A percentile compares a stretch with the other conserved stretches of the same genome.
Conservation (phyloP, 2,329 filamentous ascomycete genomes). For the Fusarium illudens region DNA sequence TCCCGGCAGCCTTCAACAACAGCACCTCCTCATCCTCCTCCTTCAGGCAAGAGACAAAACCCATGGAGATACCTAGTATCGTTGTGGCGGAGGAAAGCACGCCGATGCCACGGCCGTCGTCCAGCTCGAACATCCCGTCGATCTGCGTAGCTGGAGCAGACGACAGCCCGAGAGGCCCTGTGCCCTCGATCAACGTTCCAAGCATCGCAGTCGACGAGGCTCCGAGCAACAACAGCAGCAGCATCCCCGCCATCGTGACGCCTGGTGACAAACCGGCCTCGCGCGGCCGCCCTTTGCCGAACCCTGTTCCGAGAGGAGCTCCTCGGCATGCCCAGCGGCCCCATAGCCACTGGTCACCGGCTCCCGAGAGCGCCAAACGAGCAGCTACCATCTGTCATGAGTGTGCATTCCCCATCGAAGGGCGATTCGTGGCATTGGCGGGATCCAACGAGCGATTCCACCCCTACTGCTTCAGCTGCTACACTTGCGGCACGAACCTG, state of each 20-base stretch:
- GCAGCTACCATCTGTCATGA: conserved; percentile 81
- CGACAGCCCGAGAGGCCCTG: conserved; percentile 28
- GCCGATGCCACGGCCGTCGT: conserved; percentile 43
- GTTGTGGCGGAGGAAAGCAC: conserved; percentile 60
- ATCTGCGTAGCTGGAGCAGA: conserved; percentile 48
- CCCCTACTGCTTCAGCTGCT: conserved; percentile 90
- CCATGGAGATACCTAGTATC: conserved; percentile 62
- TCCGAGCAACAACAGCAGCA: conserved; percentile 37
- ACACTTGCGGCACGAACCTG: conserved; percentile 84
- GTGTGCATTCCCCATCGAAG: conserved; percentile 85
- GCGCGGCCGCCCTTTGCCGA: conserved; percentile 52
- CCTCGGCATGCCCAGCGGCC: conserved; percentile 52
- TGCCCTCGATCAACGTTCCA: conserved; percentile 57
- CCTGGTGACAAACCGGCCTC: conserved; percentile 51
- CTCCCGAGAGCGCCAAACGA: conserved; percentile 56
- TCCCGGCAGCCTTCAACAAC: conserved; percentile 41
- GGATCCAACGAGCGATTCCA: conserved; percentile 82
- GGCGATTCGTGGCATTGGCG: conserved; percentile 85
- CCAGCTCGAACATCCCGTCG: conserved; percentile 46
- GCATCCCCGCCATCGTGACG: conserved; percentile 57
- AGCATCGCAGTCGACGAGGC: conserved; percentile 55
- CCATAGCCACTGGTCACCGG: conserved; percentile 68
- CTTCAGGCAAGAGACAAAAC: conserved; percentile 43
- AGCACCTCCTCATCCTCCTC: conserved; percentile 27
- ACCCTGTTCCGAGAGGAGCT: conserved; percentile 50